Percentiles rank a stretch among this genome's conserved stretches.
phyloP scores from a whole-genome alignment of 179 eudicot genomes.

The Beta corolliflora region DNA sequence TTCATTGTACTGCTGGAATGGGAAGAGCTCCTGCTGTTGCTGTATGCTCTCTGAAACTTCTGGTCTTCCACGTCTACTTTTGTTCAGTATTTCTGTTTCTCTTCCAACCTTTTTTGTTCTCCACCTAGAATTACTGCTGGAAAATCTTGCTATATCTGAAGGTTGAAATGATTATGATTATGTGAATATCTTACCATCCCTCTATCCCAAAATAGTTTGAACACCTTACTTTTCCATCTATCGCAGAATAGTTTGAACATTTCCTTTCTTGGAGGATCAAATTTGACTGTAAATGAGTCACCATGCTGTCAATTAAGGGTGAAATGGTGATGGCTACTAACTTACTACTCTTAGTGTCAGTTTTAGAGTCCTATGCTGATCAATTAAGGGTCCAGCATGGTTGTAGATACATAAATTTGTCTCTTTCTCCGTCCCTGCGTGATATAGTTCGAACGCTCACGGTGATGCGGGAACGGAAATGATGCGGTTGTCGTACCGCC shows the following conservation, averaged over 20 bases:
- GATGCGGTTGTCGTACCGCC: no score
- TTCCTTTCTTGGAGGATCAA: neutral
- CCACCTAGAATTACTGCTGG: neutral
- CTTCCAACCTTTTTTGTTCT: neutral
- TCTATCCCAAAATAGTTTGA: no score
- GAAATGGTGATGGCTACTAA: neutral
- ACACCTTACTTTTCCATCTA: neutral
- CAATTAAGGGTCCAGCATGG: no score
- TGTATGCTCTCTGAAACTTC: conserved; percentile 42
- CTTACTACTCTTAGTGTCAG: neutral
- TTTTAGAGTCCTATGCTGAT: no score
- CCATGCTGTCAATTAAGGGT: neutral
- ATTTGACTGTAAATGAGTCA: neutral
- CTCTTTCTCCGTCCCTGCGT: no score
- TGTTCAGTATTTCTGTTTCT: neutral
- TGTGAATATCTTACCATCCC: neutral
- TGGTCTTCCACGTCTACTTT: neutral
- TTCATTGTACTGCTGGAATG: conserved; percentile 98
- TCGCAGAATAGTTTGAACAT: neutral
- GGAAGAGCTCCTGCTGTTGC: conserved; percentile 99
- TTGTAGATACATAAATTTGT: no score
- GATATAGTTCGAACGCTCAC: no score
- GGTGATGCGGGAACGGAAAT: no score
- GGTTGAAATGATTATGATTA: neutral
- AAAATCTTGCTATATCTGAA: neutral